These are phyloP conservation scores for Zygotorulaspora florentina DNA, from an alignment of 805 yeast species.

Conservation along the genomic window DNA sequence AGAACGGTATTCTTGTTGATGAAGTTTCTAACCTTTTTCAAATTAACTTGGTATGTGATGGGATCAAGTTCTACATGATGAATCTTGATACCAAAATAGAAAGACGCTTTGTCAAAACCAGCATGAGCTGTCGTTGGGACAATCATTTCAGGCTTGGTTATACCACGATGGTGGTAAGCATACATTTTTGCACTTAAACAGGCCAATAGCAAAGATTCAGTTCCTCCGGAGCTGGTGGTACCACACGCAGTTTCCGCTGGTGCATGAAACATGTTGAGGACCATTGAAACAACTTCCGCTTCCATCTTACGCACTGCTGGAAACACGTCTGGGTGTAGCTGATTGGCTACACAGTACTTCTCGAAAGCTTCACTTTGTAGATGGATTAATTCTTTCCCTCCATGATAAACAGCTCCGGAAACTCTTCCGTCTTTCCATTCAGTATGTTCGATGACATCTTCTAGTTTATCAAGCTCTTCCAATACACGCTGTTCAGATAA, in stretches of 20 bases:
- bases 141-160: slow-evolving; percentile 74
- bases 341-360: slow-evolving; percentile 82
- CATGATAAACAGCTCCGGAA: slow-evolving; percentile 96
- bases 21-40: slow-evolving; percentile 54
- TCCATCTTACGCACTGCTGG: slow-evolving; percentile 98
- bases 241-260: slow-evolving; percentile 64
- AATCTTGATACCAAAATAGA: slow-evolving; percentile 80
- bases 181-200: slow-evolving; percentile 84
- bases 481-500: slow-evolving; percentile 45
- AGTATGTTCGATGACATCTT: slow-evolving; percentile 50
- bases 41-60: slow-evolving; percentile 60
- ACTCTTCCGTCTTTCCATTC: slow-evolving; percentile 84
- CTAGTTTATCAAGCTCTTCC: slow-evolving; percentile 47
- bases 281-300: slow-evolving; percentile 91
- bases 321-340: slow-evolving; percentile 93
- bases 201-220: slow-evolving; percentile 84
- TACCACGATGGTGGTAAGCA: slow-evolving; percentile 55
- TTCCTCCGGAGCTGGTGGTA: slow-evolving; percentile 89
- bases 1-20: slow-evolving; percentile 78
- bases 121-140: slow-evolving; percentile 93
- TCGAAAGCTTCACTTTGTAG: slow-evolving; percentile 76
- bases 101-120: slow-evolving; percentile 89
- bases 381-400: slow-evolving; percentile 71
- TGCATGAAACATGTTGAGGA: slow-evolving; percentile 71
- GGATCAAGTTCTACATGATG: slow-evolving; percentile 77